Base-by-base conservation (phyloP, 2,329 filamentous ascomycete genomes). In the Colletotrichum sp. region DNA sequence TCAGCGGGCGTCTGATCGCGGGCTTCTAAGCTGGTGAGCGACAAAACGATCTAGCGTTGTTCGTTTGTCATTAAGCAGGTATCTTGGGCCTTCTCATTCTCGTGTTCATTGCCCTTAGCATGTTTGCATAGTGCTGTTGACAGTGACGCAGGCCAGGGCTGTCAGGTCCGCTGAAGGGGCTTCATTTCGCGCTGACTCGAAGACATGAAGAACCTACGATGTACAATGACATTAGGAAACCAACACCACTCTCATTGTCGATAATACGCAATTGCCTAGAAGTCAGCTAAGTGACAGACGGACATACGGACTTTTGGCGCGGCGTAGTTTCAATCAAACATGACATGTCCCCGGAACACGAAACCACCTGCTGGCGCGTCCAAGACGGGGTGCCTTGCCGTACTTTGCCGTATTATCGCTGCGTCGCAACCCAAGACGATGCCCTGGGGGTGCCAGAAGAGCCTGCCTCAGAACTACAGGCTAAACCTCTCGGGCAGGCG, bases 1-100 rank as follows among this genome's bases (percentile, higher is more conserved):
- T 62, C 59, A 62, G 9, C 59, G 18, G 18, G 59, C 28, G 59
- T 34, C 59, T 32, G 59, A 63, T 63, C 59, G 59, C 44, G 44
- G 44, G 9, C 59, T 16, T 30, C 59, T 15, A 32, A 63, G 59
- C 59, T 63, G 59, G 12, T 34, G 59, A 63, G 13, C 59, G 30
- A 30, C 30, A 24, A n/a, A 36, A 32, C 18, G 8, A 63, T 34
- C 10, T 24, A 21, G 59, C 30, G 30, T 32, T 32, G 12, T 32
- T 28, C 30, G 8, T 34, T 1, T 32, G 30, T 21, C 30, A 2
- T 32, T 21, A 24, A 32, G 7, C 44, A 52, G 1, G 44, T 21
- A 21, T 52, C 44, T 52, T 52, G n/a, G n/a, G n/a, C n/a, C 44
- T 21, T 24, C 10, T 52, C 0, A 0, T 21, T 0, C 12, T 52